Evolutionary conservation across 371 early-diverging fungal genomes (phyloP), one percentile per base, ranked within the genome.

Genomic region (Capillidium rhysosporum): DNA sequence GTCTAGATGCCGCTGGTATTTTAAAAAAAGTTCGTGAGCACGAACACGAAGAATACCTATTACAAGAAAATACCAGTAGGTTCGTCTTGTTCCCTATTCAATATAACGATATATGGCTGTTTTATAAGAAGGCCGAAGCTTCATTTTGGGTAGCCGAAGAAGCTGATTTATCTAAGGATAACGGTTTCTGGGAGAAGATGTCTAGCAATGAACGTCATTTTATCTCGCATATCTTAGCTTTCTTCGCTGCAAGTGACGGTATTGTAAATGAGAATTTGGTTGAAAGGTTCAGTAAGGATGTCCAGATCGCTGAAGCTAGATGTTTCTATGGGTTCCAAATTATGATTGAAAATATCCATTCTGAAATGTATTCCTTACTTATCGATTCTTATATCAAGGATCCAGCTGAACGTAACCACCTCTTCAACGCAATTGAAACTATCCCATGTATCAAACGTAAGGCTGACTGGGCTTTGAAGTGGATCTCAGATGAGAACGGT

Each of bases 241-340:
- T 99, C 80, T 99, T 99, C 75, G 98, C 98, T n/a, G 95, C 97
- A 34, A 89, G 91, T 8, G 99, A 99, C 72, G 99, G 98, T 56
- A 98, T 99, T 60, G 99, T 99, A 52, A 97, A 98, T 67, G 98
- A 98, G 69, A 99, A 98, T 67, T 71, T 99, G 46, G 84, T 96
- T 23, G 87, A 89, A 67, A 82, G 96, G 52, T 98, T 99, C 69
- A 82, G 87, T 58, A 82, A 80, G 46, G 99, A 99, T 65, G 97
- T 99, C 21, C 94, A 95, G 68, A 84, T 98, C 57, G 86, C 97
- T 49, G 99, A 98, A 69, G 99, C 98, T 21, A 76, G 93, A 54
- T 92, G 88, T 69, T 98, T 99, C 68, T 98, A 98, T 68, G 98
- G 96, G 23, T 99, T 98, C 79, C 99, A 99, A 72, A 94, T 99